Evolutionary conservation across 2,329 filamentous ascomycete genomes (phyloP), one percentile per base, ranked within the genome.

Genomic region (Fusarium torulosum): DNA sequence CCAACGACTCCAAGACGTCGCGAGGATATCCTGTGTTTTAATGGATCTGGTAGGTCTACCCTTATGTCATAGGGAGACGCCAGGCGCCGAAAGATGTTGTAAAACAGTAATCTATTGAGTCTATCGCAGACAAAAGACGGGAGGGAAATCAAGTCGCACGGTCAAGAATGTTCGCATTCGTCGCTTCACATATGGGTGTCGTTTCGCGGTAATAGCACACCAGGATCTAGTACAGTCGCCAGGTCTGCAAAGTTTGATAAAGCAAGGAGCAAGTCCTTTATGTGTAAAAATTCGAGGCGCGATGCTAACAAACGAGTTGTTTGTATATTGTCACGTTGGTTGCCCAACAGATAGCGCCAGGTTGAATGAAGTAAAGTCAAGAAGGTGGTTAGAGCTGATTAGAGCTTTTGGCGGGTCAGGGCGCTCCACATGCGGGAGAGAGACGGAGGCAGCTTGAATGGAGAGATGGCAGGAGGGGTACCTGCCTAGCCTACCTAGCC

Each of bases 351-450:
- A 43, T 60, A 66, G 55, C 63, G 43, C 49, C 57, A 68, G 56
- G 58, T 59, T 69, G 40, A 53, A 68, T 66, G 38, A 57, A 57
- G 63, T 29, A 61, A 58, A 62, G 58, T 49, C 14, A 53, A 14
- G 49, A 53, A 61, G 20, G n/a, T 43, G 43, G 46, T 45, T 29
- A 35, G 33, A 35, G 33, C 17, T 35, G 33, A 35, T 37, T 37
- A 37, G 35, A 37, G 35, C 55, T 25, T 67, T 59, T 53, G 58
- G 64, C 37, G 59, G 59, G 41, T 40, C 65, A 62, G 52, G 47
- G 38, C 55, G 52, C 45, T 53, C 65, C 65, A 68, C 60, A 52
- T 52, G 55, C 54, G 65, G 65, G 64, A 69, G 59, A 53, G 59
- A 53, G 15, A 64, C 50, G 59, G 51, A 63, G 58, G 47, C 54